These are phyloP conservation scores for Porcisia deanei DNA, from an alignment of 208 protist genomes.

Conservation along the genomic window DNA sequence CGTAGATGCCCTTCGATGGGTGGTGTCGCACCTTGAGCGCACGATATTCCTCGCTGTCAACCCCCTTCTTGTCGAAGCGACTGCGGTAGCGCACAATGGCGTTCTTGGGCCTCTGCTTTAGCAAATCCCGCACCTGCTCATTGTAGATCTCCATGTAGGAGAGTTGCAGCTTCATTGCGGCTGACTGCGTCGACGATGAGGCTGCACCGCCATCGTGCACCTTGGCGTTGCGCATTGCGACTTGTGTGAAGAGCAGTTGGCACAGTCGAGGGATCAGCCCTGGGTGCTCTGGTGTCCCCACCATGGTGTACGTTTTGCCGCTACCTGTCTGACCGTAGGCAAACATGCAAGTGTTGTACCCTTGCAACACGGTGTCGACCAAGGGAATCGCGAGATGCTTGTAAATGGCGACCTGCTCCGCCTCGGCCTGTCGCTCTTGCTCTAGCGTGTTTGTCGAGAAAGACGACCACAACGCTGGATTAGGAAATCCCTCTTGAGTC, in stretches of 20 bases:
- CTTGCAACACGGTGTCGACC: slow-evolving; percentile 45
- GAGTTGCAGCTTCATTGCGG: slow-evolving; percentile 35
- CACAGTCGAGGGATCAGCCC: slow-evolving; percentile 81
- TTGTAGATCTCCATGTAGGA: slow-evolving; percentile 93
- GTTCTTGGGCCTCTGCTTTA: slow-evolving; percentile 69
- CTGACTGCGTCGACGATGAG: neutral
- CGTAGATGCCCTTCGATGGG: slow-evolving; percentile 64
- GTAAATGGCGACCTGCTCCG: slow-evolving; percentile 58
- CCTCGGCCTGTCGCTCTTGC: slow-evolving; percentile 46
- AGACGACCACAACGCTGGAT: neutral
- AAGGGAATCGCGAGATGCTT: slow-evolving; percentile 47
- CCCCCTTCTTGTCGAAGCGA: slow-evolving; percentile 58
- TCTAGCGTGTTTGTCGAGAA: neutral
- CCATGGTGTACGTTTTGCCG: slow-evolving; percentile 95
- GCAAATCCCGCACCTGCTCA: slow-evolving; percentile 79
- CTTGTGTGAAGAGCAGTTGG: slow-evolving; percentile 49
- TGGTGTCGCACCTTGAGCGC: slow-evolving; percentile 71
- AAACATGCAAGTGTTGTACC: slow-evolving; percentile 88
- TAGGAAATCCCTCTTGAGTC: neutral
- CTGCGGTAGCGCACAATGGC: slow-evolving; percentile 54
- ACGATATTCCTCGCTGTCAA: slow-evolving; percentile 51
- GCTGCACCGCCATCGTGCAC: neutral
- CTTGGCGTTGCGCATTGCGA: slow-evolving; percentile 18
- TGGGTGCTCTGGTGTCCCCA: slow-evolving; percentile 62
- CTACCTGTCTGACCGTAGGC: slow-evolving; percentile 91